Percentiles rank a stretch among this genome's conserved stretches.
Evolutionary conservation across 139 green algal species (phyloP).

Genomic region (Tetraselmis striata): DNA sequence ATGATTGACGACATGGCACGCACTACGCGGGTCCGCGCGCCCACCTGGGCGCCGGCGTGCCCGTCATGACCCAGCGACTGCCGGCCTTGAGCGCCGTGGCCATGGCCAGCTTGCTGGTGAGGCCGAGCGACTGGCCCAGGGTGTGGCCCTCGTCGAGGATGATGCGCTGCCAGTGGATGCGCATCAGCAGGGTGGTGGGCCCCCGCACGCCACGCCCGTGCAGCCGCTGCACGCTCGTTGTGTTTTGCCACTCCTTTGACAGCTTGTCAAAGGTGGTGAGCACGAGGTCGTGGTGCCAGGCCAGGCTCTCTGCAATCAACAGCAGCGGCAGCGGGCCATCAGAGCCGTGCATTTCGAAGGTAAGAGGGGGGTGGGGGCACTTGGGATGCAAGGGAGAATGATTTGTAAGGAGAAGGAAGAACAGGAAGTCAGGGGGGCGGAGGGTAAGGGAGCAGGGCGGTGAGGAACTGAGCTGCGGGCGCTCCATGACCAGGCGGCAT

Average conservation of each 20-base stretch:
- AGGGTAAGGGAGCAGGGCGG: no score
- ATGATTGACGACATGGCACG: no score
- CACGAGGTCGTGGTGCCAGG: constrained; percentile 72
- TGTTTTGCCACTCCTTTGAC: constrained; percentile 45
- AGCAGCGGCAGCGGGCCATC: no score
- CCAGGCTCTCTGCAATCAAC: constrained; percentile 47
- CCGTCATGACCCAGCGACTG: constrained; percentile 86
- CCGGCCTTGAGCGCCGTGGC: constrained; percentile 63
- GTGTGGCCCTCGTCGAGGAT: constrained; percentile 94
- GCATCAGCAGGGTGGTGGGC: constrained; percentile 18
- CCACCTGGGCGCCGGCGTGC: constrained; percentile 60
- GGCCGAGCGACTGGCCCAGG: constrained; percentile 46
- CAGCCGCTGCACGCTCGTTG: constrained; percentile 8
- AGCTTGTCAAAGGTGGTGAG: constrained; percentile 64
- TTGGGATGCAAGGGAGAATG: no score
- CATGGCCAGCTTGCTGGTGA: constrained; percentile 82
- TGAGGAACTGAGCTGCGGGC: no score
- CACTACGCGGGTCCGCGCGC: no score
- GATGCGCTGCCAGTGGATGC: constrained; percentile 87
- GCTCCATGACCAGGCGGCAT: no score
- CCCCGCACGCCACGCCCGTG: background rate
- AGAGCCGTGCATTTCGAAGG: no score
- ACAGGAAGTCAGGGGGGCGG: no score
- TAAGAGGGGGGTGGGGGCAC: no score
- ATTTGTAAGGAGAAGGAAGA: no score